These are phyloP conservation scores for Sorghum bicolor DNA, from an alignment of 176 grass and related monocot genomes.

Conservation along the genomic window Sorghum_bicolor_NCBIv3 NC_012878.2:3045001-3045500, in stretches of 20 bases:
- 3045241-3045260: neutral
- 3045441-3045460: neutral
- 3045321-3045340: conserved; percentile 11
- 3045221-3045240: neutral
- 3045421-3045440: too few species aligned
- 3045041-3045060: neutral
- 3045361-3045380: too few species aligned
- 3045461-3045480: neutral
- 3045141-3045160: too few species aligned
- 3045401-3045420: neutral
- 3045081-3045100: neutral
- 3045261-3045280: neutral
- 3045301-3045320: conserved; percentile 13
- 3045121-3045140: too few species aligned
- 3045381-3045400: too few species aligned
- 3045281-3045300: conserved; percentile 21
- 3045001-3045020: conserved; percentile 40
- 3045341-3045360: neutral
- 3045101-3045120: neutral
- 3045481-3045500: neutral
- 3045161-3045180: conserved; percentile 35
- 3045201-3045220: conserved; percentile 33
- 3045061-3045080: neutral
- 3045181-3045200: conserved; percentile 5
- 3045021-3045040: conserved; percentile 42